Evolutionary conservation across 139 green algal species (phyloP), one percentile per base, ranked within the genome.

Genomic region (Penium margaritaceum): DNA sequence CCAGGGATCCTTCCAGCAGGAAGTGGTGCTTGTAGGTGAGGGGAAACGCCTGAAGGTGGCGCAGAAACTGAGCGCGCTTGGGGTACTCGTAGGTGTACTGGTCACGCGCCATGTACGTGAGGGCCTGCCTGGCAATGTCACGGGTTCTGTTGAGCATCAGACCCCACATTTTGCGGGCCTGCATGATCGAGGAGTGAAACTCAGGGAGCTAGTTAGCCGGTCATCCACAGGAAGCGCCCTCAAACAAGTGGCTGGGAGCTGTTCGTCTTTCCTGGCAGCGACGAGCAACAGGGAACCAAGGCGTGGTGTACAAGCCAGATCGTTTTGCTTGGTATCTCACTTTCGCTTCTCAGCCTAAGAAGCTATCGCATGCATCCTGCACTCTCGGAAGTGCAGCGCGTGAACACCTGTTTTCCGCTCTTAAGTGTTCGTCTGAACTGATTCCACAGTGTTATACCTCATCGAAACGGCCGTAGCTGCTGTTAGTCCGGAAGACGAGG

Each of bases 141-240:
- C 64, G 64, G 19, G 46, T 34, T n/a, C 65, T 72, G 27, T 70
- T 57, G 14, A 77, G 33, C 36, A 67, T 65, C 35, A 72, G 41
- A 27, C 71, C 71, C 71, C 71, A 80, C 67, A 76, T 78, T 37
- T 68, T 77, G 36, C 73, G 73, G 24, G 73, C 65, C 73, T 79
- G 66, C 63, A 58, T 33, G 3, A 39, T 1, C 1, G 27, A 33
- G 12, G 27, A 64, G 24, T n/a, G 24, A 17, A 64, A 21, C 19
- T 34, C 15, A 12, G 24, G 19, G 3, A 33, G 3, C 4, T 65
- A 15, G 4, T 65, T 14, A n/a, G 47, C 27, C 5, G 29, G 5
- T 58, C 3, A 58, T 55, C 44, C 3, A 51, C 12, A 12, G 41
- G 9, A 12, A 7, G 12, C 41, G 7, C 12, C 9, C 41, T 51